These are phyloP conservation scores for Laguncularia racemosa DNA, from an alignment of 345 rosid genomes.

Conservation along the genomic window DNA sequence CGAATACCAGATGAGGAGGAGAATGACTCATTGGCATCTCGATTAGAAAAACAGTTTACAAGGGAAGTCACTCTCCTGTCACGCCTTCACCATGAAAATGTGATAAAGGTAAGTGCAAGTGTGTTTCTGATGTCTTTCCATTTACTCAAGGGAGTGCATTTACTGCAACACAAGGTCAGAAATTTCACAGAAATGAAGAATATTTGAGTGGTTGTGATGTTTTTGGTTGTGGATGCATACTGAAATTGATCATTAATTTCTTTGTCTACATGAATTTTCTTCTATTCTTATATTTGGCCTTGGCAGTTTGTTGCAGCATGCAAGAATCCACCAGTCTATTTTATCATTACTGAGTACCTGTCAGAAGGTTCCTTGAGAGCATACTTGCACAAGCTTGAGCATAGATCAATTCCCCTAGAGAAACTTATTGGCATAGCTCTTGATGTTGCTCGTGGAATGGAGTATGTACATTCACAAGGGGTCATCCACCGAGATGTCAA, in stretches of 20 bases:
- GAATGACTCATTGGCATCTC: slow-evolving; percentile 51
- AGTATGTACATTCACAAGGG: slow-evolving; percentile 78
- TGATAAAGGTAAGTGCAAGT: slow-evolving; percentile 59
- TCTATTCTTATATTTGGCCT: slow-evolving; percentile 11
- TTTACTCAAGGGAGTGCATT: too few relatives aligned
- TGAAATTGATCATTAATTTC: too few relatives aligned
- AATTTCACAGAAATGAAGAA: not conserved
- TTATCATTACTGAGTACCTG: slow-evolving; percentile 59
- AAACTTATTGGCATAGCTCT: slow-evolving; percentile 58
- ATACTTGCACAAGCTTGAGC: slow-evolving; percentile 87
- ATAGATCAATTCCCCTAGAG: slow-evolving; percentile 53
- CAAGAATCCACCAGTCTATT: slow-evolving; percentile 69
- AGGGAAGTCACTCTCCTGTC: slow-evolving; percentile 84
- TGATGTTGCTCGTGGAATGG: slow-evolving; percentile 90
- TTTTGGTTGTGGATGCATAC: too few relatives aligned
- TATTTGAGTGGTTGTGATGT: too few relatives aligned
- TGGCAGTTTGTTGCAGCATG: slow-evolving; percentile 68
- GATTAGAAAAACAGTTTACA: slow-evolving; percentile 76
- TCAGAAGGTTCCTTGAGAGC: slow-evolving; percentile 85
- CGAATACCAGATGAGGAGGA: slow-evolving; percentile 87
- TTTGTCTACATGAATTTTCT: not conserved
- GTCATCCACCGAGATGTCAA: slow-evolving; percentile 96
- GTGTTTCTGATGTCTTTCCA: slow-evolving; percentile 2
- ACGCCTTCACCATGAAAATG: slow-evolving; percentile 60
- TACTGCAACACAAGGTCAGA: too few relatives aligned